These are phyloP conservation scores for Biscogniauxia mediterranea DNA, from an alignment of 2,329 filamentous ascomycete genomes.

Conservation along the genomic window DNA sequence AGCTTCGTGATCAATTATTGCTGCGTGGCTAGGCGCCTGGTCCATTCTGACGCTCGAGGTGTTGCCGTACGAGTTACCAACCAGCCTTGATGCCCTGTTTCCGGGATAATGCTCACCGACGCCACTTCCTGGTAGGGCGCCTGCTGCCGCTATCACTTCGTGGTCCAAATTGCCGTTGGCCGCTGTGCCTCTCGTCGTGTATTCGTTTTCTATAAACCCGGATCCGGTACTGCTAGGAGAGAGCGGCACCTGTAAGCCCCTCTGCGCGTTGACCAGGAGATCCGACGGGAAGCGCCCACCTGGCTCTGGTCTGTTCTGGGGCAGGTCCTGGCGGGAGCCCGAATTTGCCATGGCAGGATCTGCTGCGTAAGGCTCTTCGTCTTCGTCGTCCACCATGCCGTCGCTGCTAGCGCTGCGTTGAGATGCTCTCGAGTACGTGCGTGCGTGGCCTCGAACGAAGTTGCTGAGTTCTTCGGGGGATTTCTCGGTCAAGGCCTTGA, in stretches of 20 bases:
- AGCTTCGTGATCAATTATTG: constrained; percentile 49
- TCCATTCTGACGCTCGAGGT: constrained; percentile 46
- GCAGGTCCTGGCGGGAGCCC: constrained; percentile 48
- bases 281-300: constrained; percentile 97
- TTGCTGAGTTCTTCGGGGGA: constrained; percentile 83
- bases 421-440: constrained; percentile 70
- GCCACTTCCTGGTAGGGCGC: constrained; percentile 50
- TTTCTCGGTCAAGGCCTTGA: constrained; percentile 85
- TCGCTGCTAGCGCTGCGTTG: constrained; percentile 68
- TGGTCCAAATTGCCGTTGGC: constrained; percentile 42
- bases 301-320: constrained; percentile 73
- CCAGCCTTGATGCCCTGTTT: constrained; percentile 20
- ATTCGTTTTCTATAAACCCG: constrained; percentile 40
- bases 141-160: constrained; percentile 59
- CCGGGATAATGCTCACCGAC: constrained; percentile 34
- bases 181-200: constrained; percentile 20
- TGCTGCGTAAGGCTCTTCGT: constrained; percentile 61
- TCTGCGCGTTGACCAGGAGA: constrained; percentile 73
- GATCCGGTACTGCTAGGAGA: constrained; percentile 83
- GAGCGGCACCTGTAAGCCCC: constrained; percentile 76
- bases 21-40: constrained; percentile 49
- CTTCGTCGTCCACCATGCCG: constrained; percentile 72
- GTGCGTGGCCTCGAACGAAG: constrained; percentile 79
- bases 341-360: constrained; percentile 49
- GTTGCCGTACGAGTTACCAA: constrained; percentile 43